Percentiles rank a stretch among this genome's conserved stretches.
These are phyloP conservation scores for Neonectria neomacrospora DNA, from an alignment of 2,329 filamentous ascomycete species.

Conservation along the genomic window DNA sequence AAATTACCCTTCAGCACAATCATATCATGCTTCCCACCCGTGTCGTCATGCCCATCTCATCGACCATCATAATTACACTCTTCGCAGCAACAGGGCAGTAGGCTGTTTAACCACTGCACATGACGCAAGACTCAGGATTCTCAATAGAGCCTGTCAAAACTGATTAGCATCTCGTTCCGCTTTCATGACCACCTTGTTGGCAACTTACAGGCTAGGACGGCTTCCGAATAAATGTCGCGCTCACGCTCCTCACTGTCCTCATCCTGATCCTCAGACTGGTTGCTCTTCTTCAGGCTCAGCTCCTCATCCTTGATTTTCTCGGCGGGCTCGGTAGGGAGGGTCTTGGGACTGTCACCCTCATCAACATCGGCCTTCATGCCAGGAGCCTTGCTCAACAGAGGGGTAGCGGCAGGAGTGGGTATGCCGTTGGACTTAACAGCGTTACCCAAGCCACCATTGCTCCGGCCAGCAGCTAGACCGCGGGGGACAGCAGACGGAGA, in stretches of 20 bases:
- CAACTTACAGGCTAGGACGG: constrained; percentile 83
- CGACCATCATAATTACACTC: constrained; percentile 45
- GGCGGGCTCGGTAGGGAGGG: constrained; percentile 77
- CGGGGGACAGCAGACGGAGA: constrained; percentile 72
- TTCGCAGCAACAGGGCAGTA: constrained; percentile 8
- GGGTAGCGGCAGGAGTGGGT: constrained; percentile 75
- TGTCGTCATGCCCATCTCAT: constrained; percentile 47
- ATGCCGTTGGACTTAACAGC: constrained; percentile 65
- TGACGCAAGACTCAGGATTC: constrained; percentile 92
- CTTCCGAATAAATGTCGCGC: constrained; percentile 94
- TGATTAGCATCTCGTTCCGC: constrained; percentile 47
- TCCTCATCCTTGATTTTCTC: constrained; percentile 73
- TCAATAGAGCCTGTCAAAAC: constrained; percentile 81
- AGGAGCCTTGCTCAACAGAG: constrained; percentile 72
- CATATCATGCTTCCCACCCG: constrained; percentile 39
- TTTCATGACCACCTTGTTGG: too few species aligned
- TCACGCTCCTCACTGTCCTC: constrained; percentile 80
- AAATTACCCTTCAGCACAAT: constrained; percentile 39
- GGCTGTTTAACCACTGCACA: constrained; percentile 87
- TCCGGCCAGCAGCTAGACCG: constrained; percentile 71
- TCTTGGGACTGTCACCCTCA: constrained; percentile 83
- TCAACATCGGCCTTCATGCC: constrained; percentile 81
- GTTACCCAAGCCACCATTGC: constrained; percentile 57
- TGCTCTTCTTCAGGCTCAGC: constrained; percentile 62
- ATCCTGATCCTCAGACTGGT: constrained; percentile 79